phyloP scores from a whole-genome alignment of 306 rosid genomes.

The Pterocarpus santalinus region DNA sequence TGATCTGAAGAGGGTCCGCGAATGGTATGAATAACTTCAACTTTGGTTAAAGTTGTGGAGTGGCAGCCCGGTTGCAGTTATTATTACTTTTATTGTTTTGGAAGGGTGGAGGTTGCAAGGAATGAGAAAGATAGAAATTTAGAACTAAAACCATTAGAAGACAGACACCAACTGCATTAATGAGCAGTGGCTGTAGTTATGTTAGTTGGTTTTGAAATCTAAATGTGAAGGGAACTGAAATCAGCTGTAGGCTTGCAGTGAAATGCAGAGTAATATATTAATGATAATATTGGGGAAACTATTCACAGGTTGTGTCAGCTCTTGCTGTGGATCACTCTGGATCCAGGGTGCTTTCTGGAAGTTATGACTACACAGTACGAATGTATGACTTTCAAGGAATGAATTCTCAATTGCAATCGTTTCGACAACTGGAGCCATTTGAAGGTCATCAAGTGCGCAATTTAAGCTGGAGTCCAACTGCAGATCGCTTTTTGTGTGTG shows the following conservation, averaged over 20 bases:
- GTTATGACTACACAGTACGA: constrained; percentile 84
- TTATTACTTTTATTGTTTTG: background rate
- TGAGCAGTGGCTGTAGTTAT: background rate
- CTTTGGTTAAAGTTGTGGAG: background rate
- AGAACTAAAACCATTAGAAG: background rate
- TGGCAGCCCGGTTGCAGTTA: background rate
- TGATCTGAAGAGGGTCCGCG: background rate
- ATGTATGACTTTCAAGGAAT: constrained; percentile 99
- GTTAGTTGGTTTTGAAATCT: background rate
- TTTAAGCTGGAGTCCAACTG: constrained; percentile 94
- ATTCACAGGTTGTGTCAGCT: constrained; percentile 85
- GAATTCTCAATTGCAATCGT: constrained; percentile 87
- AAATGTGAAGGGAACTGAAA: background rate
- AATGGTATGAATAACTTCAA: background rate
- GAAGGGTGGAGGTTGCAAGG: background rate
- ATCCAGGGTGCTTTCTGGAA: constrained; percentile 91
- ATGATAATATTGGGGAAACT: constrained; percentile 15
- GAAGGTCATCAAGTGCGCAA: constrained; percentile 98
- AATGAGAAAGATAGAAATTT: background rate
- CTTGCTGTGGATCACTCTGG: constrained; percentile 96
- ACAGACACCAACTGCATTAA: background rate
- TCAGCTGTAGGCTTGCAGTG: background rate
- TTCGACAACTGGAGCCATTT: constrained; percentile 90
- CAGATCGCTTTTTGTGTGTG: constrained; percentile 89
- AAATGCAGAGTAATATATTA: background rate